phyloP scores from a whole-genome alignment of 208 protist species.

The Porcisia deanei region DNA sequence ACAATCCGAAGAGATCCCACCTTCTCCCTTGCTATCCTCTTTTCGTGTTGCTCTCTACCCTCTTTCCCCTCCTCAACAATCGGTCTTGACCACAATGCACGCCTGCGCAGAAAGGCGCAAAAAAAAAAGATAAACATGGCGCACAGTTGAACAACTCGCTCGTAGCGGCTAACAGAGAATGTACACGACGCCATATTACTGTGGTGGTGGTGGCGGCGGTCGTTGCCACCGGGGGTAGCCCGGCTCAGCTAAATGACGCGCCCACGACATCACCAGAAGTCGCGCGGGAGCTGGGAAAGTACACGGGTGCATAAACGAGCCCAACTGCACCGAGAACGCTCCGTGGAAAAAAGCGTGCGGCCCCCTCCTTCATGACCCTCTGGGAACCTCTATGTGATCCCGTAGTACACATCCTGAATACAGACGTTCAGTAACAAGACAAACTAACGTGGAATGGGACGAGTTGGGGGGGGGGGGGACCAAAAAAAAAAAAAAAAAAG shows the following conservation, averaged over 20 bases:
- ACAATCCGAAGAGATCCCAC: too few species aligned
- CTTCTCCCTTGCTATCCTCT: too few species aligned
- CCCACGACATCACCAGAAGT: background rate
- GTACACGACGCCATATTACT: background rate
- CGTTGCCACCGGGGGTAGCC: background rate
- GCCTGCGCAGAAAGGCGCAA: too few species aligned
- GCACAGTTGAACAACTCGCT: background rate
- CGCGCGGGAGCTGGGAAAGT: background rate
- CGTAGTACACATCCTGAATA: background rate
- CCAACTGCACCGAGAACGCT: background rate
- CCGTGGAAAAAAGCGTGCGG: too few species aligned
- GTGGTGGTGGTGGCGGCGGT: background rate
- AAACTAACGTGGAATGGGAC: background rate
- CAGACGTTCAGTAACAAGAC: background rate
- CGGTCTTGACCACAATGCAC: too few species aligned
- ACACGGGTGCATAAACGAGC: background rate
- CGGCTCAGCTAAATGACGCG: background rate
- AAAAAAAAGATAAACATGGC: too few species aligned
- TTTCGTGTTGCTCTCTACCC: too few species aligned
- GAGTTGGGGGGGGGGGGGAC: too few species aligned
- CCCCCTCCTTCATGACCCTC: background rate
- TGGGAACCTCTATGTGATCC: background rate
- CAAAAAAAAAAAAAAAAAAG: too few species aligned
- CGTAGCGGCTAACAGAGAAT: too few species aligned
- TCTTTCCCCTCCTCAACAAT: too few species aligned